phyloP scores from a whole-genome alignment of 306 rosid species.

The Cicer cuneatum region DNA sequence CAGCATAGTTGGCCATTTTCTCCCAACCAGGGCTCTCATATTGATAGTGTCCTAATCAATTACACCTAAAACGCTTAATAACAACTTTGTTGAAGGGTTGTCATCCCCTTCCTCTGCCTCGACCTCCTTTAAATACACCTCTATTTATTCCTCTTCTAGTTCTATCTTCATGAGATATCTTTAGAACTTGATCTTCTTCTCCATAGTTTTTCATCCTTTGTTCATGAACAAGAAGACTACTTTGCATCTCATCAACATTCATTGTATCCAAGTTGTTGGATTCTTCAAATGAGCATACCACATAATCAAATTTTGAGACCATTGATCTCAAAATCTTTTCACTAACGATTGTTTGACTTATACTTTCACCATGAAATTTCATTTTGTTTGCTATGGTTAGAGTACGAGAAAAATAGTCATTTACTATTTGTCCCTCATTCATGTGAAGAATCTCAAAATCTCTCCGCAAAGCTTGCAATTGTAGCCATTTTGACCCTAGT shows the following conservation, averaged over 20 bases:
- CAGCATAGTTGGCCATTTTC: not conserved
- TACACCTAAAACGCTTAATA: not conserved
- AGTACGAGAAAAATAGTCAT: slow-evolving; percentile 5
- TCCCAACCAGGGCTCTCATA: not conserved
- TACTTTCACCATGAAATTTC: slow-evolving; percentile 1
- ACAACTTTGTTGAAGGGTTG: not conserved
- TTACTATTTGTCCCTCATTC: not conserved
- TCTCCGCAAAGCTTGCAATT: not conserved
- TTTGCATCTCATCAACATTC: not conserved
- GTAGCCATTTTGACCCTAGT: not conserved
- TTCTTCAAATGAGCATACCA: not conserved
- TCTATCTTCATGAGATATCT: not conserved
- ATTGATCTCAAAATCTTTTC: not conserved
- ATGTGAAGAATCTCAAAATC: slow-evolving; percentile 6
- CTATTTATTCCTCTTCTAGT: not conserved
- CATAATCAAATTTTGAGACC: not conserved
- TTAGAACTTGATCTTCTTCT: not conserved
- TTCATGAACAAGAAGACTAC: not conserved
- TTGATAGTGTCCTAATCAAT: not conserved
- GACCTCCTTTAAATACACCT: not conserved
- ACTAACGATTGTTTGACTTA: not conserved
- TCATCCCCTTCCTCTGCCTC: not conserved
- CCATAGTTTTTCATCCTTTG: not conserved
- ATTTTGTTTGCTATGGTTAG: slow-evolving; percentile 8
- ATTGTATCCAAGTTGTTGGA: not conserved